Evolutionary conservation across 148 eudicot genomes (phyloP).

Genomic region (Selenicereus undatus): DNA sequence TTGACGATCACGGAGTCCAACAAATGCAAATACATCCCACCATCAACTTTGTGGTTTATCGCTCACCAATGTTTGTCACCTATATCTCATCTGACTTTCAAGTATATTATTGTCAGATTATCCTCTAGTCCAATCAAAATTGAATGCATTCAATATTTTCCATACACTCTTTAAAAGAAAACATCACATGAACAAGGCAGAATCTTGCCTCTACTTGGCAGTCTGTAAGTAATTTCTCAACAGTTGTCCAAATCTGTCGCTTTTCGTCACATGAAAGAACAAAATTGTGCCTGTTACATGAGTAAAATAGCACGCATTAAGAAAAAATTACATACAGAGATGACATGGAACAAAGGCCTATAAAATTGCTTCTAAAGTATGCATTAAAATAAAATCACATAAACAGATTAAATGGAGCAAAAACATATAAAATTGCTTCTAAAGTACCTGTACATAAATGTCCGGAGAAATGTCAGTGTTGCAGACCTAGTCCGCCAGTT

Average conservation of each 20-base stretch:
- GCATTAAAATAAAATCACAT: too few species aligned
- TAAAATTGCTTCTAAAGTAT: constrained; percentile 21
- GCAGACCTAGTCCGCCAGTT: constrained; percentile 99
- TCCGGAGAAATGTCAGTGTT: constrained; percentile 77
- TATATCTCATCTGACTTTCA: not conserved
- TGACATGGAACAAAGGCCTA: not conserved
- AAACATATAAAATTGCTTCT: not conserved
- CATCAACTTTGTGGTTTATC: not conserved
- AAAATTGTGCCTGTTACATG: constrained; percentile 67
- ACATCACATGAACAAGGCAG: constrained; percentile 3
- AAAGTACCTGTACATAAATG: constrained; percentile 93
- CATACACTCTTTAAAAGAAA: not conserved
- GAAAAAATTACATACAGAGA: not conserved
- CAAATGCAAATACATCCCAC: not conserved
- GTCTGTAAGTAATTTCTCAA: constrained; percentile 76
- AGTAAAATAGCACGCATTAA: constrained; percentile 7
- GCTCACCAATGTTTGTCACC: not conserved
- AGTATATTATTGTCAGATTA: too few species aligned
- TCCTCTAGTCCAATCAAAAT: not conserved
- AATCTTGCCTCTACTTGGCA: constrained; percentile 88
- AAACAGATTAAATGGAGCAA: not conserved
- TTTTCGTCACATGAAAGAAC: constrained; percentile 62
- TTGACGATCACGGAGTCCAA: too few species aligned
- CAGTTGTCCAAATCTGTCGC: constrained; percentile 75
- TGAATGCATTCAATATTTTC: not conserved